Evolutionary conservation across 768 basidiomycete species (phyloP), one percentile per base, ranked within the genome.

Genomic region (Suillus hirtellus): DNA sequence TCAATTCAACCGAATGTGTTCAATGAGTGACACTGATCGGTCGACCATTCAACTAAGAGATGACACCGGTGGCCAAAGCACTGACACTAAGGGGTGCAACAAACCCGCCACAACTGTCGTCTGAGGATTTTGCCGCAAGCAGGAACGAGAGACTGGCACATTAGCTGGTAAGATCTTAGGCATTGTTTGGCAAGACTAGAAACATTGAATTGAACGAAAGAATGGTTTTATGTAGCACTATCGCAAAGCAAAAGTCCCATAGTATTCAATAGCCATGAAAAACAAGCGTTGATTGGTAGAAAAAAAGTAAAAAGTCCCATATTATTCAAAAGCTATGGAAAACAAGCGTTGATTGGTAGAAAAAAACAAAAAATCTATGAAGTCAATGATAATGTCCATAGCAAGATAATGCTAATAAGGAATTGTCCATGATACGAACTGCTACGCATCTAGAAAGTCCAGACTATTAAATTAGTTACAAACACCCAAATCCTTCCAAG

Each of bases 171-270:
- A 84, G 78, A 86, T 69, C 82, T 80, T 69, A 73, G 79, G 53
- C 75, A 86, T 37, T 88, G 89, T 71, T 68, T 87, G 0, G 81
- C 56, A 87, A 79, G 17, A 86, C 89, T 9, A 81, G 76, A 35
- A 86, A 89, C 62, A 76, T 79, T 59, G 86, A 31, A n/a, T n/a
- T n/a, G 14, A 88, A 86, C 66, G 70, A 79, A 63, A 74, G 83
- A 80, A 63, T 72, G 83, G 19, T 17, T 9, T 27, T 15, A 49
- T 15, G 1, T n/a, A n/a, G n/a, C 31, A 31, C 5, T 31, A 31
- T 0, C 31, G 31, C 27, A 27, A 27, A n/a, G n/a, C n/a, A n/a
- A n/a, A n/a, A n/a, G n/a, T n/a, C n/a, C n/a, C n/a, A n/a, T n/a
- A n/a, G n/a, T n/a, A n/a, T n/a, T n/a, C n/a, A n/a, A 35, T 35